Base-by-base conservation (phyloP, 805 yeast genomes). In the Kodamaea jinghongensis region DNA sequence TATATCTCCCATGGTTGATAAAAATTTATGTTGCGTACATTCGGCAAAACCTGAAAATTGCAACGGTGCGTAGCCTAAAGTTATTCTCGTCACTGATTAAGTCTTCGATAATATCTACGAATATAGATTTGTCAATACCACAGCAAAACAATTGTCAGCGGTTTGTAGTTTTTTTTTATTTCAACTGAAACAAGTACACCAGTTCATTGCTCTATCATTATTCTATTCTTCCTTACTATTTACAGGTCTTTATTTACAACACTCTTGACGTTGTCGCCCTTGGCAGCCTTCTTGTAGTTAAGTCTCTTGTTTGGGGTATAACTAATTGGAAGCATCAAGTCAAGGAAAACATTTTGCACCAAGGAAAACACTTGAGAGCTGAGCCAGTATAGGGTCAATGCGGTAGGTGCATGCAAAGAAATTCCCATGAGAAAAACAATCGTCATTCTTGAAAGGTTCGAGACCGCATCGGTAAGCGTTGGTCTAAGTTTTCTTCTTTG, bases 351-450 rank as follows among this genome's bases (percentile, higher is more conserved):
- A 56, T 90, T 91, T 52, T 91, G 97, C 0, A 76, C 45, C 43
- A 86, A 63, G 2, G 97, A 89, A 55, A 72, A 90, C 3, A 73
- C 50, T 55, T 88, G 90, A 0, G 96, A 88, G 33, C 91, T 79
- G 22, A 87, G 73, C 99, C 98, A 91, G 62, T 90, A 91, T n/a
- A 88, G 56, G 0, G 83, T 78, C 26, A 90, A 64, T 0, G 95
- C 87, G 20, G 82, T 68, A 0, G 98, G 96, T 0, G 96, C 95
- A 52, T 89, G 93, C 29, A 89, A 77, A 0, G 96, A 73, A 13
- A 89, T 69, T 4, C 88, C 89, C 83, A 88, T 87, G 61, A 91
- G 69, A 47, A 86, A 79, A 1, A 89, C 79, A 38, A 86, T 78
- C 15, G 91, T 79, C 47, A 86, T 70, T 51, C 96, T 70, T 2